Base-by-base conservation (phyloP, 129 eudicot genomes). In the Ambrosia trifida region DNA sequence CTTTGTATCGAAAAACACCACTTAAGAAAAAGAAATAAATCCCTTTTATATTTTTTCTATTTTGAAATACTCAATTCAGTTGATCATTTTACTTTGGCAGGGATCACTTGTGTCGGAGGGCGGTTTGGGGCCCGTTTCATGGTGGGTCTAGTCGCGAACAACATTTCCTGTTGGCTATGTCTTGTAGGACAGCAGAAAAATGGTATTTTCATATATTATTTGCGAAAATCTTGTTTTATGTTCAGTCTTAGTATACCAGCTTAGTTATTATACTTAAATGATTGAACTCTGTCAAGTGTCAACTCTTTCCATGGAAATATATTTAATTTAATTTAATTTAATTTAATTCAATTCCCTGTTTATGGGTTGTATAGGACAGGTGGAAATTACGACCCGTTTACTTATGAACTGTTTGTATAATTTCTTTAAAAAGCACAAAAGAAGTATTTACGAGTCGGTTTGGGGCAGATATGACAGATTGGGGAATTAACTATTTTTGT, bases 91-190 rank as follows among this genome's bases (percentile, higher is more conserved):
- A 19, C 47, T 44, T 30, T 75, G 68, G 56, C 79, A 82, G 86
- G 86, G 83, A 43, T 78, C 79, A 7, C 76, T 77, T 50, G 76
- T 69, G 58, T 69, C 72, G 0, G 76, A 77, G 1, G 81, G 66
- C 16, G 76, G 76, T 77, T 50, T 70, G 38, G 81, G 81, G 7
- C 81, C 81, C 19, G 9, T 70, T 62, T 77, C 81, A 12, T 77
- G 81, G 81, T 77, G 81, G 81, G 76, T 77, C 31, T 77, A 70
- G 66, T 50, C 35, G 13, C 33, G 16, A 31, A 56, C 33, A 57
- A 59, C 30, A 31, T 28, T 17, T 24, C 43, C 11, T 19, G 40
- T 41, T 24, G 17, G 9, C 44, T 35, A 72, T 59, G 32, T 7
- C 50, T 44, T 41, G 40, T 30, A 19, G 43, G 17, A 5, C 40